Evolutionary conservation across 306 rosid species (phyloP).

Genomic region (Gillenia trifoliata): DNA sequence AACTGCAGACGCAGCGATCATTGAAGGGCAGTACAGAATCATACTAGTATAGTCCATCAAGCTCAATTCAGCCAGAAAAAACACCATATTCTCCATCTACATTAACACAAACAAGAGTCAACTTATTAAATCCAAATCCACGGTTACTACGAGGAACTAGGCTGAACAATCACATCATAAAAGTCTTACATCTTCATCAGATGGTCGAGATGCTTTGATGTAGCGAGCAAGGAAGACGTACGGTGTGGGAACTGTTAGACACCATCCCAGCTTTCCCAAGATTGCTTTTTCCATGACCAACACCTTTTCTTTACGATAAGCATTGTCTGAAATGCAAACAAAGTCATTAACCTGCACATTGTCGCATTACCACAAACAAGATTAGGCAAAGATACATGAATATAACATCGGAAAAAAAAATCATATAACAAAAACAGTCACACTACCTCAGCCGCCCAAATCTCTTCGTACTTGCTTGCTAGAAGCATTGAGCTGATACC

Average conservation of each 20-base stretch:
- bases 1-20: slow-evolving; percentile 85
- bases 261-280: slow-evolving; percentile 71
- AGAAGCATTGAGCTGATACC: slow-evolving; percentile 88
- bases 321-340: slow-evolving; percentile 74
- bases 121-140: not conserved
- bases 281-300: slow-evolving; percentile 73
- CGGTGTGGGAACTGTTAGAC: slow-evolving; percentile 76
- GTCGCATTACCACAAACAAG: not conserved
- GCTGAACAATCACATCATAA: not conserved
- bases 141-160: not conserved
- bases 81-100: slow-evolving; percentile 58
- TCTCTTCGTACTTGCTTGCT: slow-evolving; percentile 87
- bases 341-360: slow-evolving; percentile 76
- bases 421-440: not conserved
- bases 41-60: slow-evolving; percentile 53
- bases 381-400: not conserved
- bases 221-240: slow-evolving; percentile 80
- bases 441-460: slow-evolving; percentile 92
- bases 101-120: not conserved
- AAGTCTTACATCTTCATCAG: slow-evolving; percentile 49
- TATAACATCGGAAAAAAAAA: not conserved
- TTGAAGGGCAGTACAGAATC: slow-evolving; percentile 47
- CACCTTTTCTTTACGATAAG: slow-evolving; percentile 57
- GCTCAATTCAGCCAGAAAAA: slow-evolving; percentile 75
- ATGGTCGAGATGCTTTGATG: slow-evolving; percentile 61